phyloP scores from a whole-genome alignment of 2,329 filamentous ascomycete genomes.

The Hypocrella siamensis region DNA sequence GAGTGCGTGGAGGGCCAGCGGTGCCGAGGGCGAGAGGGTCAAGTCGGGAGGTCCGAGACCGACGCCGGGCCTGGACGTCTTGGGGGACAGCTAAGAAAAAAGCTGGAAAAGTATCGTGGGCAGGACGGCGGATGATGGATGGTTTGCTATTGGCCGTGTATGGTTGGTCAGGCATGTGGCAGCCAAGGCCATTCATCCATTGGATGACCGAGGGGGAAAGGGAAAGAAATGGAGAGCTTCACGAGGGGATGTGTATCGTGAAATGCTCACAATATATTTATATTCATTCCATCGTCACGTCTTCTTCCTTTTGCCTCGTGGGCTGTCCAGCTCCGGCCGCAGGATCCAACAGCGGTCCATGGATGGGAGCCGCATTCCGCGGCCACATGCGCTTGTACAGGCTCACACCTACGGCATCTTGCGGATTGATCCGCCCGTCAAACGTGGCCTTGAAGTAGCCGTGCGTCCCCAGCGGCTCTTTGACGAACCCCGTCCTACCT shows the following conservation, averaged over 20 bases:
- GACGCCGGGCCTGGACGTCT: conserved; percentile 36
- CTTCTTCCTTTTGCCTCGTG: too few relatives aligned
- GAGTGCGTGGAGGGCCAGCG: conserved; percentile 85
- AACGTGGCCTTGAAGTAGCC: conserved; percentile 99
- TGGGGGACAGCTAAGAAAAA: conserved; percentile 12
- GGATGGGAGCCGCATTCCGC: conserved; percentile 39
- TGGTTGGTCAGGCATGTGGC: too few relatives aligned
- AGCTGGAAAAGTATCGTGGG: background rate
- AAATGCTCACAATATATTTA: too few relatives aligned
- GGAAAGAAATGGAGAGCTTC: conserved; percentile 3
- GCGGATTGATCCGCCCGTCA: conserved; percentile 87
- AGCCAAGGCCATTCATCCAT: too few relatives aligned
- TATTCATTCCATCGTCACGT: conserved; percentile 23
- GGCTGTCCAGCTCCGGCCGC: conserved; percentile 4
- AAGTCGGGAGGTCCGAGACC: conserved; percentile 39
- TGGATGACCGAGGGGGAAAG: background rate
- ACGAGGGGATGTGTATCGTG: too few relatives aligned
- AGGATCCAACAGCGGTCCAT: conserved; percentile 25
- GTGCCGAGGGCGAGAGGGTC: conserved; percentile 49
- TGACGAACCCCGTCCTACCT: conserved; percentile 78
- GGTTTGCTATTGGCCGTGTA: too few relatives aligned
- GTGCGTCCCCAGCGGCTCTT: conserved; percentile 88
- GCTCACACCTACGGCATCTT: conserved; percentile 85
- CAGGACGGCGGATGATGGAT: too few relatives aligned
- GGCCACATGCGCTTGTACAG: conserved; percentile 80